A percentile compares a stretch with the other conserved stretches of the same genome.
phyloP scores from a whole-genome alignment of 1,139 yeast genomes.

The Barnettozyma hawaiiensis region DNA sequence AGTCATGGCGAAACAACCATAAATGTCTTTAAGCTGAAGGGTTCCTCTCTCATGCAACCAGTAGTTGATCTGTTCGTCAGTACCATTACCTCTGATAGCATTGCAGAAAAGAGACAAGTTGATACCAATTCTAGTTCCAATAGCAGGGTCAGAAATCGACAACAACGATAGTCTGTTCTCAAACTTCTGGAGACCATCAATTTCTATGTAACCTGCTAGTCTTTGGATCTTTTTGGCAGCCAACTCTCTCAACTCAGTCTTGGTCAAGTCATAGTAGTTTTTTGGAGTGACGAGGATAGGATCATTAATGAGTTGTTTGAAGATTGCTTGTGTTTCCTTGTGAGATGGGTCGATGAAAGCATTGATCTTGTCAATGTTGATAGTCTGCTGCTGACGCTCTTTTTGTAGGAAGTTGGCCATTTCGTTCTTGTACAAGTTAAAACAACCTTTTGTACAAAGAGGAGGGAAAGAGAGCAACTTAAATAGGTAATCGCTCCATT shows the following conservation, averaged over 20 bases:
- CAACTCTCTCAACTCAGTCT: constrained; percentile 44
- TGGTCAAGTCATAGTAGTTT: constrained; percentile 48
- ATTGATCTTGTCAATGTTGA: constrained; percentile 44
- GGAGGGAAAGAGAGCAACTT: neutral
- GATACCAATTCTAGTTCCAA: constrained; percentile 64
- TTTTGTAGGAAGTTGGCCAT: constrained; percentile 34
- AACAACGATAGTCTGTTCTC: constrained; percentile 37
- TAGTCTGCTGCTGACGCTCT: constrained; percentile 44
- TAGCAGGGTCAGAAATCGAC: constrained; percentile 49
- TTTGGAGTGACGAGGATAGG: constrained; percentile 47
- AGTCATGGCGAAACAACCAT: constrained; percentile 93
- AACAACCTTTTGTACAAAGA: no score
- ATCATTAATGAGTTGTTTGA: constrained; percentile 47
- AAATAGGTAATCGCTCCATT: constrained; percentile 1
- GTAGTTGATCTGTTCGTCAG: constrained; percentile 50
- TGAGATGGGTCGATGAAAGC: constrained; percentile 53
- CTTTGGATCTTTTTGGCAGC: constrained; percentile 48
- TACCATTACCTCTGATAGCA: constrained; percentile 70
- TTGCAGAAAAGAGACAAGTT: constrained; percentile 67
- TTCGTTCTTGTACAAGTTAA: neutral
- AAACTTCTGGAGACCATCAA: constrained; percentile 40
- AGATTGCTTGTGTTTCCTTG: constrained; percentile 36
- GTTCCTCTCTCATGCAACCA: constrained; percentile 80
- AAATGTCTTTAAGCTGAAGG: constrained; percentile 53
- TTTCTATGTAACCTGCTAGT: constrained; percentile 44